Evolutionary conservation across 768 basidiomycete genomes (phyloP), one percentile per base, ranked within the genome.

Genomic region (Termitomyces heimii): DNA sequence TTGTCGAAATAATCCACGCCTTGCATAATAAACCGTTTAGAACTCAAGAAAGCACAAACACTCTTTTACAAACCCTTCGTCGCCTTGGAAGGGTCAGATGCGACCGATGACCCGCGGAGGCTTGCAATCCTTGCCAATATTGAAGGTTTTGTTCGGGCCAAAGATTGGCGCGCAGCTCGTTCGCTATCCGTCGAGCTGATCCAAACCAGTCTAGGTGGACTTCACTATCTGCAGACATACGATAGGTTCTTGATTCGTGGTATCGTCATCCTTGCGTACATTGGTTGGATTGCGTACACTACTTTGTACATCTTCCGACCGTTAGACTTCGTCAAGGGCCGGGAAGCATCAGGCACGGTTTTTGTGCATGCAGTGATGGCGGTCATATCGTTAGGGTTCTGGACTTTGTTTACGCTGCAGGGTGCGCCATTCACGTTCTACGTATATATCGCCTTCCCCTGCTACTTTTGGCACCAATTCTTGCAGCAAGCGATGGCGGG

Each of bases 151-250:
- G 76, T 92, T 31, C 57, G 60, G 5, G 55, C 66, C 8, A 68
- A 72, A 31, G 54, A 72, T 4, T 89, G 81, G 77, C 59, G 65
- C 12, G 68, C 75, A n/a, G 83, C 82, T 0, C 80, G 85, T 34
- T 61, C 66, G 12, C 66, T 68, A 24, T 83, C 86, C 1, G 66
- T 71, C 3, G 69, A 77, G 20, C 75, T 92, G 12, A 85, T 89
- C 45, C 58, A 76, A 35, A 63, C 73, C 12, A 75, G 79, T 6
- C 72, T 92, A 5, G 70, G 74, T 37, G 91, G 90, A 0, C 70
- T 92, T 32, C 82, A 84, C 31, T 93, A 93, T 65, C 79, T 93
- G 5, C 88, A 93, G 68, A 92, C 89, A 67, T 94, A 93, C 67
- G 90, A 94, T 66, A 83, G 89, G 18, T 73, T 81, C 31, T 70